phyloP scores from a whole-genome alignment of 352 stramenopile genomes.

The Elongisporangium senticosum region DNA sequence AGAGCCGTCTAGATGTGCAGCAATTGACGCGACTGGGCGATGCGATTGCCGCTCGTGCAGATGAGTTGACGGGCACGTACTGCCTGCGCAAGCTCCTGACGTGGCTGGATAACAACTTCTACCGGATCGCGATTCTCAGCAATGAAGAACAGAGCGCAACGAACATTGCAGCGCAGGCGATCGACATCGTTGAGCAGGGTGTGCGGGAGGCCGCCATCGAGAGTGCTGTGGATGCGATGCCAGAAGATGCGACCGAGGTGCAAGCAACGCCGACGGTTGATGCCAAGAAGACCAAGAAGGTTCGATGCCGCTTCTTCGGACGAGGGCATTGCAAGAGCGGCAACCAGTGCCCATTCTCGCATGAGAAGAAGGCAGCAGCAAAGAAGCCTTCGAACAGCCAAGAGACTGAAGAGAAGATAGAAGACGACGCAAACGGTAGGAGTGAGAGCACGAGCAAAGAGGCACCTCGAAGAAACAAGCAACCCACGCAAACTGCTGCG shows the following conservation, averaged over 20 bases:
- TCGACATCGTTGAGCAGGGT: not conserved
- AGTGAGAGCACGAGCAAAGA: not conserved
- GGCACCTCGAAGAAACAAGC: not conserved
- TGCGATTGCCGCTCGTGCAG: conserved; percentile 30
- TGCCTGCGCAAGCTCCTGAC: conserved; percentile 68
- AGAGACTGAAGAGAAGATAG: conserved; percentile 1
- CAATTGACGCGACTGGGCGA: conserved; percentile 31
- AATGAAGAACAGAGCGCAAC: not conserved
- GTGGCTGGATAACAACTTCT: conserved; percentile 83
- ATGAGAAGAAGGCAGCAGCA: conserved; percentile 15
- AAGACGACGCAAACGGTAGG: not conserved
- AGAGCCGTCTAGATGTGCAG: conserved; percentile 24
- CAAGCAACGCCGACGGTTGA: conserved; percentile 4
- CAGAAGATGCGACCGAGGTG: not conserved
- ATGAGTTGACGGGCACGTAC: conserved; percentile 38
- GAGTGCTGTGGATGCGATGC: not conserved
- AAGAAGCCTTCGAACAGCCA: conserved; percentile 4
- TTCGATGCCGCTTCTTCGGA: conserved; percentile 39
- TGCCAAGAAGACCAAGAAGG: conserved; percentile 13
- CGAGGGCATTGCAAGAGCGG: conserved; percentile 50
- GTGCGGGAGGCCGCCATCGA: not conserved
- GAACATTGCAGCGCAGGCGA: not conserved
- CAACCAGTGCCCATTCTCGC: conserved; percentile 42
- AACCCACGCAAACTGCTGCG: not conserved
- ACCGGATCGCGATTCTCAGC: conserved; percentile 15